Base-by-base conservation (phyloP, 140 eudicot species). In the Cichorium intybus region DNA sequence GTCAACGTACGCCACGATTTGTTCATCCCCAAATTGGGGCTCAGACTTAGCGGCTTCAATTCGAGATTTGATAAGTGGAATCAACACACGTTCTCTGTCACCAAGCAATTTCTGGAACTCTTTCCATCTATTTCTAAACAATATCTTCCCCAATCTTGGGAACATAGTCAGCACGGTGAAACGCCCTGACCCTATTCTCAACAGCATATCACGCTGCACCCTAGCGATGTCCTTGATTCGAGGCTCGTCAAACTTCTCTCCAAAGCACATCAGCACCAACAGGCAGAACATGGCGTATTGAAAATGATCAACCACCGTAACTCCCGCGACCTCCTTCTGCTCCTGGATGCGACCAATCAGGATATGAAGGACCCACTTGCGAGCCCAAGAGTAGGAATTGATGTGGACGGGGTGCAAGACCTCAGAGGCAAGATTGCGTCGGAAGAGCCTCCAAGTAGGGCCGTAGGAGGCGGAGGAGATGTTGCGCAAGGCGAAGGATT, bases 401-500 rank as follows among this genome's bases (percentile, higher is more conserved):
- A 84, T 56, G 7, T 82, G 79, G 2, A 76, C 24, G 4, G 88
- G 85, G 31, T 81, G 91, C 52, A 87, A 69, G 43, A 79, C 54
- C 74, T 84, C 84, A 2, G 74, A 41, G 1, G 81, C 77, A 4
- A 86, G 82, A 59, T 80, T 86, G 0, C 90, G 48, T 0, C 77
- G 50, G n/a, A 71, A 43, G 31, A 51, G 24, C 4, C 70, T 18
- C 77, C 77, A 71, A 2, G 70, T 61, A 41, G 73, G 73, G 22
- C 73, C 66, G 63, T 67, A 77, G 68, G 53, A 62, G 66, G 67
- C 82, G 41, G 70, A 63, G 72, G 46, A 75, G 74, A 35, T 87
- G 80, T 85, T 85, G 70, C 52, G 73, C 52, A 39, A 71, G 22
- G 68, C 24, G 11, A 70, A 7, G 10, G 81, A n/a, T 10, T 5